phyloP scores from a whole-genome alignment of 1,139 yeast species.

The Taphrina flavorubra region DNA sequence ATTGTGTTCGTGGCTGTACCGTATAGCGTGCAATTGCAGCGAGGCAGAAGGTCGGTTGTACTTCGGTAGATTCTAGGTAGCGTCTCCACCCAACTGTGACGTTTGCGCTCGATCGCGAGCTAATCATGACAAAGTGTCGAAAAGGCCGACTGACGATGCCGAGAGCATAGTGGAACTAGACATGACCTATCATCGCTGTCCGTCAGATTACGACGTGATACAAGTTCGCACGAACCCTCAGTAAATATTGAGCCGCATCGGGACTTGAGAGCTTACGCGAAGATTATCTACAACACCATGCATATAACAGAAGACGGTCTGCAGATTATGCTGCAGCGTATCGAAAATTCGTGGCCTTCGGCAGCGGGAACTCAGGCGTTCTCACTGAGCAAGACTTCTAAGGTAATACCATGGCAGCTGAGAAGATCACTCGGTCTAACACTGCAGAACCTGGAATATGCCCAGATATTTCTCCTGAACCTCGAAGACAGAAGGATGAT shows the following conservation, averaged over 20 bases:
- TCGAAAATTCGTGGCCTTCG: not conserved
- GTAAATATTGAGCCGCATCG: too few species aligned
- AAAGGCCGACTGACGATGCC: too few species aligned
- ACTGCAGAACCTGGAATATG: constrained; percentile 38
- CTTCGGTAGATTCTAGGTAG: not conserved
- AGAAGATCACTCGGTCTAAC: not conserved
- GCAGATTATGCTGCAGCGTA: constrained; percentile 3
- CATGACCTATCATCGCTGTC: too few species aligned
- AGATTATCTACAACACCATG: not conserved
- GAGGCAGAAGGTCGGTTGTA: not conserved
- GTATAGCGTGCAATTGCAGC: not conserved
- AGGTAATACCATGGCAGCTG: not conserved
- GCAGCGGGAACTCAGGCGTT: not conserved
- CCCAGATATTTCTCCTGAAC: constrained; percentile 26
- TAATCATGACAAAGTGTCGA: too few species aligned
- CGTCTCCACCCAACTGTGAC: too few species aligned
- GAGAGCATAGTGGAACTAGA: too few species aligned
- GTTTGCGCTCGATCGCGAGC: too few species aligned
- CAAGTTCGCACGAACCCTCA: too few species aligned
- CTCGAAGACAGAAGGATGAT: constrained; percentile 5
- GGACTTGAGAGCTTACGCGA: too few species aligned
- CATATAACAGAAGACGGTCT: not conserved
- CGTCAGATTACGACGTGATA: too few species aligned
- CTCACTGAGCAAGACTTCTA: not conserved
- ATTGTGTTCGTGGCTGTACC: not conserved